phyloP scores from a whole-genome alignment of 1,284 basidiomycete species.

The Cyathus olla region DNA sequence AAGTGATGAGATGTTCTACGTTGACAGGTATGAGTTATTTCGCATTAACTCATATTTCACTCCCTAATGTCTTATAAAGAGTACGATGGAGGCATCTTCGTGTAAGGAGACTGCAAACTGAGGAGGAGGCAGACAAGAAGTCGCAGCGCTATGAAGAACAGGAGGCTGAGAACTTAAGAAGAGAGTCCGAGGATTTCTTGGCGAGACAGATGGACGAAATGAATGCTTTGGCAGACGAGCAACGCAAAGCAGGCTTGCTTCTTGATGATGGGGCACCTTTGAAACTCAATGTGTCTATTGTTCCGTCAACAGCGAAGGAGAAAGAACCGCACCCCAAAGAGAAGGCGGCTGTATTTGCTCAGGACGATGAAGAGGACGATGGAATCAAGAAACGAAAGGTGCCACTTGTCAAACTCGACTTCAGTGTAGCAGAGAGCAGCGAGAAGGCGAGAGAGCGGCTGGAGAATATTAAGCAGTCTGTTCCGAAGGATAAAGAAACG shows the following conservation, averaged over 20 bases:
- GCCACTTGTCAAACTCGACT: constrained; percentile 88
- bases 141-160: constrained; percentile 86
- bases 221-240: constrained; percentile 87
- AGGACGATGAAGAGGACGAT: constrained; percentile 88
- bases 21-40: constrained; percentile 71
- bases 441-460: constrained; percentile 84
- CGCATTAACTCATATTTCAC: neutral
- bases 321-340: constrained; percentile 59
- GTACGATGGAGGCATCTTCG: constrained; percentile 82
- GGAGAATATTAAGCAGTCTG: constrained; percentile 77
- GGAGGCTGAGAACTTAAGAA: constrained; percentile 84
- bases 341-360: constrained; percentile 72
- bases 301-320: constrained; percentile 57
- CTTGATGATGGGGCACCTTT: constrained; percentile 92
- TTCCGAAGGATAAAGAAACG: constrained; percentile 78
- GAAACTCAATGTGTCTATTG: constrained; percentile 81
- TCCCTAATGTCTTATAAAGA: constrained; percentile 44
- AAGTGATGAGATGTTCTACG: constrained; percentile 87
- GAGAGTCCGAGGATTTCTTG: constrained; percentile 90
- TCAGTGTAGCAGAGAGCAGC: constrained; percentile 79
- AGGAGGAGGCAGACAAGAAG: constrained; percentile 86
- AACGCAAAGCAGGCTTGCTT: constrained; percentile 89
- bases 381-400: constrained; percentile 82
- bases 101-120: constrained; percentile 71
- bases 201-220: constrained; percentile 92